phyloP scores from a whole-genome alignment of 2,329 filamentous ascomycete genomes.

The Chaetomium globosum region DNA sequence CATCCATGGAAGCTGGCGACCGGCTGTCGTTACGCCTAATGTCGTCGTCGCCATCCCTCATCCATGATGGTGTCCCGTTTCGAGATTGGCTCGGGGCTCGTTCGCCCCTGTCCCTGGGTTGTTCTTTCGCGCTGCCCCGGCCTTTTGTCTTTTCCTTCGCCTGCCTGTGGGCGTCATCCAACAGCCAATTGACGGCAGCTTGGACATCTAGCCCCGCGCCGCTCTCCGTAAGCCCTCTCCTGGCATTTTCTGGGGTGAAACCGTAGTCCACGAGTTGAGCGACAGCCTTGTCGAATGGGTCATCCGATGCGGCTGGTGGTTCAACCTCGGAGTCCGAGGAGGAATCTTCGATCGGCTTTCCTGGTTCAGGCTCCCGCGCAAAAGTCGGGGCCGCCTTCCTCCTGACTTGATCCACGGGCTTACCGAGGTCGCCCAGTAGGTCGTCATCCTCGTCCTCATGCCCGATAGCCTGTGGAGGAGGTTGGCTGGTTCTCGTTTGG shows the following conservation, averaged over 20 bases:
- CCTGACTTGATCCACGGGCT: conserved; percentile 64
- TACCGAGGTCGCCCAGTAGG: conserved; percentile 65
- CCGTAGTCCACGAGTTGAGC: conserved; percentile 94
- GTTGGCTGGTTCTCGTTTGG: conserved; percentile 46
- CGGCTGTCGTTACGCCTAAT: conserved; percentile 56
- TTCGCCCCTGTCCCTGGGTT: conserved; percentile 25
- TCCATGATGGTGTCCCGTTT: conserved; percentile 61
- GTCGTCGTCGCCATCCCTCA: conserved; percentile 55
- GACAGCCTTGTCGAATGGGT: conserved; percentile 76
- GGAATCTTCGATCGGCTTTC: conserved; percentile 58
- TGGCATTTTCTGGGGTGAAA: conserved; percentile 83
- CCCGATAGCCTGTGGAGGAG: conserved; percentile 38
- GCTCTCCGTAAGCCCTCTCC: conserved; percentile 76
- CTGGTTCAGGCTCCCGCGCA: conserved; percentile 51
- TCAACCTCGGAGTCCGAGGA: conserved; percentile 54
- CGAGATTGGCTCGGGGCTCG: conserved; percentile 40
- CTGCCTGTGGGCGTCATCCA: conserved; percentile 88
- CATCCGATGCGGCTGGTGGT: conserved; percentile 48
- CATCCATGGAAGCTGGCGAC: conserved; percentile 53
- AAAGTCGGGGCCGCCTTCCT: conserved; percentile 35
- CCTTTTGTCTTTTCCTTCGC: conserved; percentile 69
- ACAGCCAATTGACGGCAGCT: conserved; percentile 81
- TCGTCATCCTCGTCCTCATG: conserved; percentile 70
- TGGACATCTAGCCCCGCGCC: conserved; percentile 80
- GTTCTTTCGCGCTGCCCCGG: conserved; percentile 44